These are phyloP conservation scores for Ganoderma meredithae DNA, from an alignment of 1,284 basidiomycete genomes.

Conservation along the genomic window DNA sequence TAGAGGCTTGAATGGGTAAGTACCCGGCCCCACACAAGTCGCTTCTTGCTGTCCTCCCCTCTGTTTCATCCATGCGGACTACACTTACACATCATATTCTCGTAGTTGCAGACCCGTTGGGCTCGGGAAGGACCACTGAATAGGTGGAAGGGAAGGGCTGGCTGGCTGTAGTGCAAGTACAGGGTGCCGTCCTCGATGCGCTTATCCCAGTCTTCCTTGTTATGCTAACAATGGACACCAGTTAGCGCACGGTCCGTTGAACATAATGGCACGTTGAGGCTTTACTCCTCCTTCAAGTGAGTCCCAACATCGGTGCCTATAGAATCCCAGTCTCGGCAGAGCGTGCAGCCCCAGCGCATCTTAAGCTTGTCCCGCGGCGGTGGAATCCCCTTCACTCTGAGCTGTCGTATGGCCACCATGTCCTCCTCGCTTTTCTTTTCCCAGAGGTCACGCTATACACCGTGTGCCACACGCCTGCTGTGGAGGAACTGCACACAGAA, in stretches of 20 bases:
- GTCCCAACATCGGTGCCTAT: not conserved
- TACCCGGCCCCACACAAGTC: too few relatives aligned
- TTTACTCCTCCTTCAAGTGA: not conserved
- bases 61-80: too few relatives aligned
- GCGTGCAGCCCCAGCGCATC: not conserved
- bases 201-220: not conserved
- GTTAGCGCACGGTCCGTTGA: not conserved
- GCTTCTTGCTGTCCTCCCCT: too few relatives aligned
- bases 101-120: not conserved
- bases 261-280: not conserved
- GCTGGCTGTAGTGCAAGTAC: not conserved
- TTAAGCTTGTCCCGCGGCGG: too few relatives aligned
- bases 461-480: too few relatives aligned
- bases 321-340: not conserved
- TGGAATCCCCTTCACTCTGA: not conserved
- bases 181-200: not conserved
- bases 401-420: not conserved
- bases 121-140: not conserved
- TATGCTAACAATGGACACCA: not conserved
- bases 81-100: not conserved
- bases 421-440: not conserved
- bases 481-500: not conserved
- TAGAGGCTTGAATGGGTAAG: too few relatives aligned
- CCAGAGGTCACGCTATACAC: not conserved
- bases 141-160: not conserved